Percentiles rank a stretch among this genome's conserved stretches.
Conservation (phyloP, 2,329 filamentous ascomycete genomes). For the Elsinoe necatrix region DNA sequence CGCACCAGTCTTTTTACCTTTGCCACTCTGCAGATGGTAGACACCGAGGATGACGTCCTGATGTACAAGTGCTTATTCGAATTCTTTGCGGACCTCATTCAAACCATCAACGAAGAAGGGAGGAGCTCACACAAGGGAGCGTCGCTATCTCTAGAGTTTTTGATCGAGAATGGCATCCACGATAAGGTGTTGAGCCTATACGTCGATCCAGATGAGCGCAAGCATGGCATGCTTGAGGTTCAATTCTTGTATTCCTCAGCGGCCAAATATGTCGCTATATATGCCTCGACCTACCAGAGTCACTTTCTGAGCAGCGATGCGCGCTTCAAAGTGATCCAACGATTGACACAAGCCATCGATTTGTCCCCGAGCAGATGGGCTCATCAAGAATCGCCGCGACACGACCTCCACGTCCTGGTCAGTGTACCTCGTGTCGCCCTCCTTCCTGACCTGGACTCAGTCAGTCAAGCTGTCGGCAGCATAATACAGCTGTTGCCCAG, state of each 20-base stretch:
- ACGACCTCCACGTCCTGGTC: slow-evolving; percentile 50
- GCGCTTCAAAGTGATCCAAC: slow-evolving; percentile 39
- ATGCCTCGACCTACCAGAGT: slow-evolving; percentile 46
- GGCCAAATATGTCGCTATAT: slow-evolving; percentile 50
- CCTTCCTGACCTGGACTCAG: slow-evolving; percentile 32
- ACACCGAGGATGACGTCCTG: slow-evolving; percentile 47
- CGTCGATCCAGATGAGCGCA: slow-evolving; percentile 39
- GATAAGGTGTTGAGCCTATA: slow-evolving; percentile 42
- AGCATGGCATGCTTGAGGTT: slow-evolving; percentile 43
- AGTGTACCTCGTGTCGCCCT: slow-evolving; percentile 48
- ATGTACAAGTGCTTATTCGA: slow-evolving; percentile 53
- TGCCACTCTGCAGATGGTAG: slow-evolving; percentile 47
- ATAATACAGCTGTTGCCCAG: slow-evolving; percentile 45
- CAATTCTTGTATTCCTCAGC: slow-evolving; percentile 47
- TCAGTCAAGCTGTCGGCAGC: slow-evolving; percentile 19
- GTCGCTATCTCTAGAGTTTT: slow-evolving; percentile 42
- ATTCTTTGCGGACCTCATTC: slow-evolving; percentile 49
- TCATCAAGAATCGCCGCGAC: slow-evolving; percentile 45
- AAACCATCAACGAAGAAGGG: slow-evolving; percentile 29
- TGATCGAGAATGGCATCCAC: slow-evolving; percentile 45
- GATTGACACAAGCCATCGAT: slow-evolving; percentile 39
- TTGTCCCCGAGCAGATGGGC: slow-evolving; percentile 43
- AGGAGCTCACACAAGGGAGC: slow-evolving; percentile 18
- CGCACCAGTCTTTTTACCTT: slow-evolving; percentile 43
- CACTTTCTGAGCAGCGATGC: slow-evolving; percentile 44